Base-by-base conservation (phyloP, 345 rosid genomes). In the Kernera saxatilis region DNA sequence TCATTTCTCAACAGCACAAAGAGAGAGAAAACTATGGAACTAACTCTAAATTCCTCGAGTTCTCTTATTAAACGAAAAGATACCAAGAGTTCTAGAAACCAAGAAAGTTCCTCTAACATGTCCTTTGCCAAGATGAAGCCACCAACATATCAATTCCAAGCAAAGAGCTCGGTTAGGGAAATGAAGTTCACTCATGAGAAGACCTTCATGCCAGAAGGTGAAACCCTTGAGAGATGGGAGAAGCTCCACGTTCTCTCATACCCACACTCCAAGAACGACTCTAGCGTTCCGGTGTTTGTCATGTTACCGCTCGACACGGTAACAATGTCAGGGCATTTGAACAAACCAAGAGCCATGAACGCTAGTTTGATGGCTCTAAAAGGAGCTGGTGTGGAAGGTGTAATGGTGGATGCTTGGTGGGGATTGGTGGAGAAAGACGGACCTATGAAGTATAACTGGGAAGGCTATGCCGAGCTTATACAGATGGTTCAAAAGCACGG, bases 381-480 rank as follows among this genome's bases (percentile, higher is more conserved):
- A 81, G 86, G 93, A 49, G 96, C 96, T 6, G 97, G 99, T 29
- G 90, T 83, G 8, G 97, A 89, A 79, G 99, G 99, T 66, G 91
- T 91, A 1, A 94, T 94, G 99, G 97, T 91, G 55, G 99, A 94
- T 80, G 93, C 85, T 23, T 94, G 97, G 97, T 94, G 99, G 99
- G 99, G 99, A 5, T 46, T 94, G 78, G 97, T 89, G 1, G 99
- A 94, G 86, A 94, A 91, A 83, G 97, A 94, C 64, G 96, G 93
- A 61, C 99, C 99, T 22, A 65, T 86, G 61, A 85, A 83, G 67
- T 91, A 94, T 73, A 94, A 89, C 27, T 94, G 99, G 99, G 94
- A 94, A 70, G 97, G 97, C 43, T 94, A 94, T 67, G 93, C 86
- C 3, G 95, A 88, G 79, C 94, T 94, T 39, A 85, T 91, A 59